Conservation (phyloP, 495 filamentous ascomycete species). For the Usnea hakonensis region DNA sequence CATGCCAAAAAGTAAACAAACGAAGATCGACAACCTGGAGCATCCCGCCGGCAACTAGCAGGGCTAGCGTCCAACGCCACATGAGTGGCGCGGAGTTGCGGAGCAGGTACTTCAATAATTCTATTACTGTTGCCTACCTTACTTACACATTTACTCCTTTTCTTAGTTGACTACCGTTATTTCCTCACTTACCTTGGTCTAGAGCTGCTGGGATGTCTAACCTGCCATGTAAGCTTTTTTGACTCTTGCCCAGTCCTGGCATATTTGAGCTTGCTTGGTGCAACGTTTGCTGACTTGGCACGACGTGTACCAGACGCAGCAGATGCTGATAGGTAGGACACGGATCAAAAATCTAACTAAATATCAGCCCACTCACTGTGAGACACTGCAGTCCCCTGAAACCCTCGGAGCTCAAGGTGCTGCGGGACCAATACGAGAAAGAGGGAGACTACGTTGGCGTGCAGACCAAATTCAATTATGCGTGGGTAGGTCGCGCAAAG, state of each 20-base stretch:
- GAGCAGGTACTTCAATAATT: too few relatives aligned
- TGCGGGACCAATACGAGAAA: slow-evolving; percentile 89
- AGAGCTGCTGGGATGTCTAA: slow-evolving; percentile 33
- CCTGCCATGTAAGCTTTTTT: slow-evolving; percentile 57
- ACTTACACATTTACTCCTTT: not conserved
- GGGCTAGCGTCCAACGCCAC: not conserved
- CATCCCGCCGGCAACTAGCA: slow-evolving; percentile 3
- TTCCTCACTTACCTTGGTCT: not conserved
- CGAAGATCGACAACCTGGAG: slow-evolving; percentile 11
- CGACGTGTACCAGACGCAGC: slow-evolving; percentile 64
- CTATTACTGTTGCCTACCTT: not conserved
- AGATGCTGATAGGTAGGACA: slow-evolving; percentile 82
- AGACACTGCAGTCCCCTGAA: slow-evolving; percentile 61
- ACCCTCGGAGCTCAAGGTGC: slow-evolving; percentile 79
- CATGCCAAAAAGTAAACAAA: slow-evolving; percentile 17
- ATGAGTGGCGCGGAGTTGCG: not conserved
- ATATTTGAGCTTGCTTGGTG: not conserved
- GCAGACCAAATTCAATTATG: slow-evolving; percentile 99
- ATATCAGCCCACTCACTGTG: slow-evolving; percentile 13
- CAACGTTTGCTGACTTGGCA: slow-evolving; percentile 15
- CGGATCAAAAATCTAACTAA: not conserved
- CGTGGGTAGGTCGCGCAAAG: slow-evolving; percentile 61
- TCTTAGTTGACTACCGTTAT: not conserved
- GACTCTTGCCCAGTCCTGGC: slow-evolving; percentile 3
- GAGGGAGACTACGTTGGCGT: slow-evolving; percentile 94